phyloP scores from a whole-genome alignment of 371 early-diverging fungal species.

The Circinella minor region DNA sequence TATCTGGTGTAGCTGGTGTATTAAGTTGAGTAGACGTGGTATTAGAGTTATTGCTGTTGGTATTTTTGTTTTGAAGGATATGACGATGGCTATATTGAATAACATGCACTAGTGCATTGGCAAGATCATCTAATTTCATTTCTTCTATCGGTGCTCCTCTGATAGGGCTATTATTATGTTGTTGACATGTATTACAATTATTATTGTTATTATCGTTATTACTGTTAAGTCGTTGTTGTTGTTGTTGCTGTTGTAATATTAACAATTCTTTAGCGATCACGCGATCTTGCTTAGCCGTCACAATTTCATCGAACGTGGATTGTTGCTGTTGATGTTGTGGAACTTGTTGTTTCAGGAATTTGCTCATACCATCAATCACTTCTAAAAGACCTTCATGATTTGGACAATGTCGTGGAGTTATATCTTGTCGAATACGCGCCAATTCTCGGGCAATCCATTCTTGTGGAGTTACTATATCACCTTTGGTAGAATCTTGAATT shows the following conservation, averaged over 20 bases:
- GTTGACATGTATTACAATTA: background rate
- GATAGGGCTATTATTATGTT: no score
- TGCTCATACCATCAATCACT: conserved; percentile 35
- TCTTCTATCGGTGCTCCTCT: background rate
- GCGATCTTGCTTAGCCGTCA: background rate
- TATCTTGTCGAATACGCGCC: conserved; percentile 29
- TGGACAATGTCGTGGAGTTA: conserved; percentile 37
- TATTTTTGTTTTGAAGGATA: background rate
- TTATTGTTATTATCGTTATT: background rate
- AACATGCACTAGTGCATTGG: conserved; percentile 7
- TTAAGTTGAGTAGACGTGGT: no score
- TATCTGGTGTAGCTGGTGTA: no score
- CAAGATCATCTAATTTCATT: conserved; percentile 3
- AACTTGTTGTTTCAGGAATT: conserved; percentile 16
- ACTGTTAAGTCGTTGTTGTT: conserved; percentile 2
- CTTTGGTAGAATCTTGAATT: conserved; percentile 16
- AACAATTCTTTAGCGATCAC: background rate
- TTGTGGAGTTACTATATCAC: conserved; percentile 23
- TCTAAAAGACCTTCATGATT: conserved; percentile 33
- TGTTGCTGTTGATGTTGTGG: conserved; percentile 3
- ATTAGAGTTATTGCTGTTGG: background rate
- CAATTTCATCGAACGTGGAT: background rate
- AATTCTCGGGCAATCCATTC: conserved; percentile 47
- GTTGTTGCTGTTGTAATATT: conserved; percentile 7
- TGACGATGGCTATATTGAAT: conserved; percentile 19